Evolutionary conservation across 148 eudicot genomes (phyloP).

Genomic region (Cornus controversa): DNA sequence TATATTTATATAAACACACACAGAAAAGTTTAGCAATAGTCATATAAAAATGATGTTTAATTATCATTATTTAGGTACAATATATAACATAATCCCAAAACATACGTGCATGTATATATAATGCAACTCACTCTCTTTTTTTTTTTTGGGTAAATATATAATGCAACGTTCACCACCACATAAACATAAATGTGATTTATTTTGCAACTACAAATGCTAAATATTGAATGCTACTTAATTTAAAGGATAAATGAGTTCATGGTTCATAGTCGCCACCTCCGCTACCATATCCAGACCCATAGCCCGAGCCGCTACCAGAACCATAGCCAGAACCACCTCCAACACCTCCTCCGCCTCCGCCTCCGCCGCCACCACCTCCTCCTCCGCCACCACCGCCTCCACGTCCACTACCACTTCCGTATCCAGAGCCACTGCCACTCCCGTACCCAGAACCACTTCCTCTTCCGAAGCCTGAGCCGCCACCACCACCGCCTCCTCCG

Average conservation of each 20-base stretch:
- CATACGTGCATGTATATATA: too few species aligned
- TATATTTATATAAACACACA: too few species aligned
- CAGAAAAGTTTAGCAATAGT: too few species aligned
- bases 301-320: too few species aligned
- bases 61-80: too few species aligned
- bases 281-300: constrained; percentile 20
- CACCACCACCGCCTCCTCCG: constrained; percentile 18
- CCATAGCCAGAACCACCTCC: constrained; percentile 21
- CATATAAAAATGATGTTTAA: too few species aligned
- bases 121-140: too few species aligned
- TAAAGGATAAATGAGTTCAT: neutral
- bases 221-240: neutral
- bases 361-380: constrained; percentile 18
- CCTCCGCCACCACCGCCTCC: constrained; percentile 22
- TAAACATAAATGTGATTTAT: neutral
- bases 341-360: neutral
- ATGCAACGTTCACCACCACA: neutral
- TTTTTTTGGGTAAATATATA: too few species aligned
- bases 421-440: neutral
- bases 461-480: neutral
- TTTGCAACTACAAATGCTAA: neutral
- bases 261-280: neutral
- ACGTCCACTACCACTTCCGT: neutral
- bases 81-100: too few species aligned
- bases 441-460: constrained; percentile 8